Evolutionary conservation across 2,329 filamentous ascomycete species (phyloP), one percentile per base, ranked within the genome.

Genomic region (Clathrospora elynae): DNA sequence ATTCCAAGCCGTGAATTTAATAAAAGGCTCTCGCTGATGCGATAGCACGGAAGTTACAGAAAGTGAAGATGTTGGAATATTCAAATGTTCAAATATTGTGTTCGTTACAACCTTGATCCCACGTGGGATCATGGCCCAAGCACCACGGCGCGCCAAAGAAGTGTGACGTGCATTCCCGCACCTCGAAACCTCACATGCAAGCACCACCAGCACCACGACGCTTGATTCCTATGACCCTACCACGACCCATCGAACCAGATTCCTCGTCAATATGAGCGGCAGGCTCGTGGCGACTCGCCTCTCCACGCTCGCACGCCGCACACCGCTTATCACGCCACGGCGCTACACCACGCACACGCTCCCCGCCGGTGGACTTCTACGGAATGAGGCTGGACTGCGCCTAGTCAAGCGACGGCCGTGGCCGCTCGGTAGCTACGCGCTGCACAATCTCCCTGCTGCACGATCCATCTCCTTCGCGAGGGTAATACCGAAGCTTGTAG

Each of bases 401-500:
- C 46, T 66, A 9, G 56, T 68, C 20, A 66, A 67, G 44, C 77
- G 79, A 41, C 81, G 85, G 49, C 78, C 85, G 69, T 93, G 88
- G 86, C 85, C 88, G n/a, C 77, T 85, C 9, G 87, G 87, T 24
- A 73, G 79, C 35, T 93, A 89, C 63, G 81, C 85, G 14, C 89
- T 96, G 57, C 91, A 96, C 71, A 95, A 96, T 75, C 73, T 85
- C 14, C 80, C 82, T 37, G 79, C 80, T 11, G 78, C 84, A 28
- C 77, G 84, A 37, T 78, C 78, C 39, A 82, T 85, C 34, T 86
- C 83, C n/a, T 86, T 87, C 62, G 77, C 77, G n/a, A 74, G 84
- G 30, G 76, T 78, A 9, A 75, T 99, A 20, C 95, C 95, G 2
- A 92, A 89, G 67, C 78, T 99, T 35, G 84, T 93, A n/a, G 73